Conservation (phyloP, 2,329 filamentous ascomycete genomes). For the Alternaria sp. region DNA sequence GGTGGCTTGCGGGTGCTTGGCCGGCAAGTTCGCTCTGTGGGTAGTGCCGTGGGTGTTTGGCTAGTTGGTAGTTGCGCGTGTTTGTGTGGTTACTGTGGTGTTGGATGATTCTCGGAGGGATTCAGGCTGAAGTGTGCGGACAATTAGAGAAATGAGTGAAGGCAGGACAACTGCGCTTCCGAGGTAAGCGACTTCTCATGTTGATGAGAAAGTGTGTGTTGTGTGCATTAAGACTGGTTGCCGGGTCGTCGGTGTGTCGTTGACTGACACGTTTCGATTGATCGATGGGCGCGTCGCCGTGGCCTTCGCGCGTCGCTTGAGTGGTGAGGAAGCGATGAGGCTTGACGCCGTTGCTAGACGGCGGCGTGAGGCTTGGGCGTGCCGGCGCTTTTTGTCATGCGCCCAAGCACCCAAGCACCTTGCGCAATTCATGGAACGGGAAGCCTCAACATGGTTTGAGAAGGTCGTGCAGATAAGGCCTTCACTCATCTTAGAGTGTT, state of each 20-base stretch:
- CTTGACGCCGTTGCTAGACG: conserved; percentile 12
- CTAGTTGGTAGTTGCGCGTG: background rate
- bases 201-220: conserved; percentile 5
- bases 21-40: conserved; percentile 6
- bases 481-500: conserved; percentile 10
- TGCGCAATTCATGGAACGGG: conserved; percentile 1
- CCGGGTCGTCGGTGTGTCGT: conserved; percentile 5
- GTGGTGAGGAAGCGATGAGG: conserved; percentile 16
- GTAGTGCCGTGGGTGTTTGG: conserved; percentile 1
- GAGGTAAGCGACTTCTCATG: background rate
- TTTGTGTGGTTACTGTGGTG: conserved; percentile 1
- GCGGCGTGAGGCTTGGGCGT: conserved; percentile 10
- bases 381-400: conserved; percentile 15
- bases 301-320: conserved; percentile 14
- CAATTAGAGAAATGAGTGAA: background rate
- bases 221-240: background rate
- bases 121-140: conserved; percentile 4
- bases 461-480: background rate
- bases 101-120: background rate
- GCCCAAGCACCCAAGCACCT: background rate
- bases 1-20: conserved; percentile 17
- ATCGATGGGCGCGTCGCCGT: conserved; percentile 27
- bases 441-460: conserved; percentile 4
- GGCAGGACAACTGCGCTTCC: background rate
- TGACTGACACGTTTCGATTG: conserved; percentile 11